Conservation (phyloP, 805 yeast genomes). For the Sugiyamaella smithiae region DNA sequence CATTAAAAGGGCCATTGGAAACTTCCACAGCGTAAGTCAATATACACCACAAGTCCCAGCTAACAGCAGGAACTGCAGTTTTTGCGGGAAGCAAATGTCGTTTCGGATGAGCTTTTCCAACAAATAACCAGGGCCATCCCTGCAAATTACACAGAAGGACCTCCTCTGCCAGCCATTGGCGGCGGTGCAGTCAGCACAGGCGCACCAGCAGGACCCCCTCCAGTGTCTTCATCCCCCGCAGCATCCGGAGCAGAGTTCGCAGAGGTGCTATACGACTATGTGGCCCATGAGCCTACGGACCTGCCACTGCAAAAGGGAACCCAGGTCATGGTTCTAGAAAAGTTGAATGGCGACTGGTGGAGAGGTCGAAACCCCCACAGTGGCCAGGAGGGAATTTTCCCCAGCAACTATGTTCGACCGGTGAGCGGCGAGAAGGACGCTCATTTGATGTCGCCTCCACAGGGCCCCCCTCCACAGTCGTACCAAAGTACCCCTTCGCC, state of each 20-base stretch:
- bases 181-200: slow-evolving; percentile 30
- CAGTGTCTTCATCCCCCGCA: slow-evolving; percentile 5
- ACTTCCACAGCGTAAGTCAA: slow-evolving; percentile 53
- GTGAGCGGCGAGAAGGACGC: slow-evolving; percentile 14
- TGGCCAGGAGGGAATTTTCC: slow-evolving; percentile 75
- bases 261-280: slow-evolving; percentile 73
- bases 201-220: slow-evolving; percentile 16
- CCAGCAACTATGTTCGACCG: slow-evolving; percentile 71
- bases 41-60: background rate
- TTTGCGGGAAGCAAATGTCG: slow-evolving; percentile 68
- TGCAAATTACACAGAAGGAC: slow-evolving; percentile 49
- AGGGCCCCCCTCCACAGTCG: slow-evolving; percentile 25
- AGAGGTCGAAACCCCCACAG: slow-evolving; percentile 54
- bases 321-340: slow-evolving; percentile 65
- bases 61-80: slow-evolving; percentile 66
- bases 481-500: slow-evolving; percentile 12
- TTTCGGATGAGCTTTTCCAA: slow-evolving; percentile 53
- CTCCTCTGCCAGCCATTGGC: slow-evolving; percentile 45
- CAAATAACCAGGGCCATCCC: slow-evolving; percentile 56
- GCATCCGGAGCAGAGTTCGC: slow-evolving; percentile 35
- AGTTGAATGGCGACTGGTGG: slow-evolving; percentile 87
- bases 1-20: slow-evolving; percentile 75
- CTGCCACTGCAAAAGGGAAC: slow-evolving; percentile 64
- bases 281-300: slow-evolving; percentile 75
- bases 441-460: slow-evolving; percentile 1